A percentile compares a stretch with the other conserved stretches of the same genome.
Conservation (phyloP, 345 rosid species). For the Pistacia integerrima region DNA sequence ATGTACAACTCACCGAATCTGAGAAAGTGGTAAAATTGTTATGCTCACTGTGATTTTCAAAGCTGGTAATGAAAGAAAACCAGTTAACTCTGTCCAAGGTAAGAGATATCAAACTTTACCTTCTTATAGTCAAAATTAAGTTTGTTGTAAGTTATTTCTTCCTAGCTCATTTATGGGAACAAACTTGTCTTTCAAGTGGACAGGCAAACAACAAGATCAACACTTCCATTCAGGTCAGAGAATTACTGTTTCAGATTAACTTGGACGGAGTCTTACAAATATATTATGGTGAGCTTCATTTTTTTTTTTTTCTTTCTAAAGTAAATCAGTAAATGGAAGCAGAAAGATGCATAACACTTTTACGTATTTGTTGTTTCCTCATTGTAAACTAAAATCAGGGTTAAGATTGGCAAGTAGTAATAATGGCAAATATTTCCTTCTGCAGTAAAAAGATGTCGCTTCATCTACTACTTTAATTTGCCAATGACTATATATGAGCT, state of each 20-base stretch:
- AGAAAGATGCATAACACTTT: neutral
- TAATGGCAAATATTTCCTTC: neutral
- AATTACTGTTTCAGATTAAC: constrained; percentile 1
- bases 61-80: neutral
- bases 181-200: neutral
- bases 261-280: too few relatives aligned
- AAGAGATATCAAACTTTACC: neutral
- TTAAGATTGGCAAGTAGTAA: neutral
- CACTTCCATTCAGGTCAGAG: neutral
- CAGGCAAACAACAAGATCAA: neutral
- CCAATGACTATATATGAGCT: too few relatives aligned
- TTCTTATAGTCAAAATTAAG: neutral
- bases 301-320: neutral
- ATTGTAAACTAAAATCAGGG: neutral
- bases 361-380: neutral
- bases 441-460: neutral
- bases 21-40: too few relatives aligned
- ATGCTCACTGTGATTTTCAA: neutral
- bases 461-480: neutral
- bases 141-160: neutral
- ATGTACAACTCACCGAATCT: too few relatives aligned
- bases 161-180: neutral
- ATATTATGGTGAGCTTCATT: neutral
- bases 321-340: neutral
- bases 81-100: neutral